A percentile compares a stretch with the other conserved stretches of the same genome.
phyloP scores from a whole-genome alignment of 2,329 filamentous ascomycete species.

The Penicillium sp. region DNA sequence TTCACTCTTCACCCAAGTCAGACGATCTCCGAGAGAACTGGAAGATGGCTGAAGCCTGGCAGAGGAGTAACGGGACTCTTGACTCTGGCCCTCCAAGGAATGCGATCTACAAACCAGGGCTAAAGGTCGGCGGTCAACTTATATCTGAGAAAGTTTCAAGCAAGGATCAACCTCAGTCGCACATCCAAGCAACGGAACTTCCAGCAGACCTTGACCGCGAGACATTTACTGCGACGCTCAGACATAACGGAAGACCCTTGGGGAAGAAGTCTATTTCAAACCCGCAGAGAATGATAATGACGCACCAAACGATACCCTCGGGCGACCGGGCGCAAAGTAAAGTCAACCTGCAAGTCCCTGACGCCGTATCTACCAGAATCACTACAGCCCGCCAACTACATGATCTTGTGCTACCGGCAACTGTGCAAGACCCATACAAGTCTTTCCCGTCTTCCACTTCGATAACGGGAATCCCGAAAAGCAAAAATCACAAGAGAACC shows the following conservation, averaged over 20 bases:
- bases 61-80: conserved; percentile 10
- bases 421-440: background rate
- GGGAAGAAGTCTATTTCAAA: background rate
- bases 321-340: conserved; percentile 2
- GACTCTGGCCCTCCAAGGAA: background rate
- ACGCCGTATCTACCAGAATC: background rate
- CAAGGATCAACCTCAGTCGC: background rate
- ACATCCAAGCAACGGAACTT: background rate
- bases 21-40: conserved; percentile 22
- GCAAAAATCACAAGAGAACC: conserved; percentile 4
- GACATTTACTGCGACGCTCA: conserved; percentile 26
- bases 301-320: background rate
- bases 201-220: conserved; percentile 25
- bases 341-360: background rate
- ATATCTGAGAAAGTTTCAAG: background rate
- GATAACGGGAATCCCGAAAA: background rate
- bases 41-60: conserved; percentile 19
- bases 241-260: conserved; percentile 17
- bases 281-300: background rate
- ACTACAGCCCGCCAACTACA: conserved; percentile 7
- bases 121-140: background rate
- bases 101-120: background rate
- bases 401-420: conserved; percentile 2
- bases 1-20: conserved; percentile 18
- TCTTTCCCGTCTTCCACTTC: background rate